A percentile compares a stretch with the other conserved stretches of the same genome.
Evolutionary conservation across 169 alveolate species (phyloP).

Genomic region (Babesia gibsoni): DNA sequence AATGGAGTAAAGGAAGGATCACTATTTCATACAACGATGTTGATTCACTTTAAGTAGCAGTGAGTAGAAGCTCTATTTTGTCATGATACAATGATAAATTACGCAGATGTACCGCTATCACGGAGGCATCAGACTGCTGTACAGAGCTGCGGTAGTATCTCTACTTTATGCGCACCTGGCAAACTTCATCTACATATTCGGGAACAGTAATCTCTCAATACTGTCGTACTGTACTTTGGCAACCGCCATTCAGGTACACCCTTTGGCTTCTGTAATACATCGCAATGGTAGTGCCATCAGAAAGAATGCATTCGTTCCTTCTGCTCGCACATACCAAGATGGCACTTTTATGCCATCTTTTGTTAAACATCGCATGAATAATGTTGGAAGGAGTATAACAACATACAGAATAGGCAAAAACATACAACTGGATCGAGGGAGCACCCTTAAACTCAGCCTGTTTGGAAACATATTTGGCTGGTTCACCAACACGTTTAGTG

Average conservation of each 20-base stretch:
- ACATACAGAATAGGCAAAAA: background rate
- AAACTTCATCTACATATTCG: too few species aligned
- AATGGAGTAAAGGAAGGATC: too few species aligned
- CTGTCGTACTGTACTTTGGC: too few species aligned
- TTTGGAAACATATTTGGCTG: slow-evolving; percentile 16
- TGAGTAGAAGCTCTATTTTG: too few species aligned
- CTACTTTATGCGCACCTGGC: too few species aligned
- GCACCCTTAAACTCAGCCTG: background rate
- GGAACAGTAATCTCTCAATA: too few species aligned
- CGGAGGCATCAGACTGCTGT: background rate
- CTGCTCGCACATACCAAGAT: background rate
- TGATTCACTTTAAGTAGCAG: too few species aligned
- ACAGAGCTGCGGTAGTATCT: background rate
- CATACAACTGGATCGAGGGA: too few species aligned
- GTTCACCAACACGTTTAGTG: slow-evolving; percentile 22
- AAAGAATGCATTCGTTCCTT: background rate
- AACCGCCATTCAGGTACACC: background rate
- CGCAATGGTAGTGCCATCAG: background rate
- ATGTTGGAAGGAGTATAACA: background rate
- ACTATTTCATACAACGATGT: too few species aligned
- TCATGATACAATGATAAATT: background rate
- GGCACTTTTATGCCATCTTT: background rate
- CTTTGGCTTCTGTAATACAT: background rate
- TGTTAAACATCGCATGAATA: background rate
- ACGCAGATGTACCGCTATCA: background rate